Evolutionary conservation across 345 rosid species (phyloP).

Genomic region (Eucalyptus coolabah): DNA sequence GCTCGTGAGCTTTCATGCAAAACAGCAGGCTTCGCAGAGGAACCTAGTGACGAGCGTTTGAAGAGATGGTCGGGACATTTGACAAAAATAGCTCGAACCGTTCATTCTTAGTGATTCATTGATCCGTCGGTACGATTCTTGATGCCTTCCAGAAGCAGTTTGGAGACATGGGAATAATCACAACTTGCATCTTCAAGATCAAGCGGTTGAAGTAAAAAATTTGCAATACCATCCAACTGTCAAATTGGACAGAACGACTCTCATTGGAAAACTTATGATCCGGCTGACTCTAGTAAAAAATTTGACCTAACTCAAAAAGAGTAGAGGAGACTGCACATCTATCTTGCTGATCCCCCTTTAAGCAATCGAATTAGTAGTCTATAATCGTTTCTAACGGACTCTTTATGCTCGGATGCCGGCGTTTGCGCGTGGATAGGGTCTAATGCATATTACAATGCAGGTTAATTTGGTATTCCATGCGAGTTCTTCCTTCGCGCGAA

Average conservation of each 20-base stretch:
- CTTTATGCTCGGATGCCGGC: not conserved
- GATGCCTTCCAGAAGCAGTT: not conserved
- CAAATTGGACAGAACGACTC: not conserved
- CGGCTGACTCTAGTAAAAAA: not conserved
- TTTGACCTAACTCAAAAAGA: not conserved
- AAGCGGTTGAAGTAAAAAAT: not conserved
- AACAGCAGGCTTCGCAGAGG: not conserved
- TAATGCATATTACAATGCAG: not conserved
- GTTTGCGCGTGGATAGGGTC: not conserved
- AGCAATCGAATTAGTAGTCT: not conserved
- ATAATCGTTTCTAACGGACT: not conserved
- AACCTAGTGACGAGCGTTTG: not conserved
- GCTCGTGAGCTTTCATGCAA: not conserved
- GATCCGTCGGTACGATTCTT: not conserved
- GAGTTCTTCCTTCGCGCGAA: not conserved
- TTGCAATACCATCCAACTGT: not conserved
- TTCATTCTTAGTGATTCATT: not conserved
- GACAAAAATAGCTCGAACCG: not conserved
- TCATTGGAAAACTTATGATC: not conserved
- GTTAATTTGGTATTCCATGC: not conserved
- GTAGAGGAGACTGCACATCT: not conserved
- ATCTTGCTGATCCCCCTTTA: not conserved
- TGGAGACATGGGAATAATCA: not conserved
- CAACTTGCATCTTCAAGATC: not conserved
- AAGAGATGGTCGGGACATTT: not conserved